Conservation (phyloP, 805 yeast genomes). For the Wickerhamiella allomyrinae region DNA sequence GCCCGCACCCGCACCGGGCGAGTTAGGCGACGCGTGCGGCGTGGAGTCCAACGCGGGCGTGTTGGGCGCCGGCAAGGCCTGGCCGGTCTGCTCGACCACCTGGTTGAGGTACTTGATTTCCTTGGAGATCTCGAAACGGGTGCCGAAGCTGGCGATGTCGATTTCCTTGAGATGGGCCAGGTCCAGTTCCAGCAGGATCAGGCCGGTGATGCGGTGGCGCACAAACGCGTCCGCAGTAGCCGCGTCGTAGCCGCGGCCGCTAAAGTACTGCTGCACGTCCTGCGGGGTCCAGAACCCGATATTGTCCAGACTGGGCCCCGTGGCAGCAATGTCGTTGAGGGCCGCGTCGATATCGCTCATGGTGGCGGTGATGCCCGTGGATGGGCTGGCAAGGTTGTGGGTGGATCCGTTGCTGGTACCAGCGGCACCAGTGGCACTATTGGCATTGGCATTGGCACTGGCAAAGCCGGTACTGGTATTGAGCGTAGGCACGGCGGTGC, state of each 20-base stretch:
- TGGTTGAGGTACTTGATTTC: constrained; percentile 55
- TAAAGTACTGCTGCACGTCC: constrained; percentile 70
- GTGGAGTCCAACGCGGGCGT: background rate
- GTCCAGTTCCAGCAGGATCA: constrained; percentile 72
- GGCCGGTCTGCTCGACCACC: constrained; percentile 6
- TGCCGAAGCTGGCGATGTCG: constrained; percentile 86
- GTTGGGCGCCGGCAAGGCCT: constrained; percentile 1
- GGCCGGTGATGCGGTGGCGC: constrained; percentile 79
- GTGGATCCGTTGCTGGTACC: background rate
- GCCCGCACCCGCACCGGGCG: background rate
- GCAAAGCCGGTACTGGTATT: background rate
- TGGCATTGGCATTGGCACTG: too few species aligned
- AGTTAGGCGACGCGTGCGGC: background rate
- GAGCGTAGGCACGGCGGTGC: background rate
- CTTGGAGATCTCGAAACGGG: constrained; percentile 80
- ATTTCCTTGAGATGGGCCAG: constrained; percentile 76
- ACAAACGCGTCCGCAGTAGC: constrained; percentile 67
- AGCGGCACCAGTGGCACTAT: too few species aligned
- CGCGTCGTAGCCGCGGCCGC: constrained; percentile 55
- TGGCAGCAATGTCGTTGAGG: constrained; percentile 20
- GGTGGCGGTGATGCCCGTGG: constrained; percentile 1
- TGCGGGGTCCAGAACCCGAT: constrained; percentile 60
- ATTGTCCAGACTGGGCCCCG: constrained; percentile 11
- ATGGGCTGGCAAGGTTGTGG: background rate
- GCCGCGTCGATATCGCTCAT: constrained; percentile 29